phyloP scores from a whole-genome alignment of 2,329 filamentous ascomycete genomes.

The Penicillium nordicum region DNA sequence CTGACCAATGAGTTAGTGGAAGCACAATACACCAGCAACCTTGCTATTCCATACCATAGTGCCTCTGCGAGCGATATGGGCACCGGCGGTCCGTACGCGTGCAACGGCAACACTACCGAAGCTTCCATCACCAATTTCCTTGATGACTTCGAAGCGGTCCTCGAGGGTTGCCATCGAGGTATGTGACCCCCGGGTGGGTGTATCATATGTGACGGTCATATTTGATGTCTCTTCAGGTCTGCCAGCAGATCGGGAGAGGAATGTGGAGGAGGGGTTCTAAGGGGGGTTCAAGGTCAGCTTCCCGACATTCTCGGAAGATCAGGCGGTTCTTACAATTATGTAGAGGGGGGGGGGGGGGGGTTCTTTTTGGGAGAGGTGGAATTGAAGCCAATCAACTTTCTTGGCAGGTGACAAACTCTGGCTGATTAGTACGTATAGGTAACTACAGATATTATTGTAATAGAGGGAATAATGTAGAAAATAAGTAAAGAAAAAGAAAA shows the following conservation, averaged over 20 bases:
- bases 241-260: conserved; percentile 40
- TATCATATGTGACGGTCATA: conserved; percentile 78
- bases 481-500: too few species aligned
- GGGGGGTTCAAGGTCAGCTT: conserved; percentile 7
- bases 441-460: too few species aligned
- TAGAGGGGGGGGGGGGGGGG: conserved; percentile 3
- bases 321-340: conserved; percentile 13
- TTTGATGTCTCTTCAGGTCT: conserved; percentile 41
- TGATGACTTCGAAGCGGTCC: conserved; percentile 93
- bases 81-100: conserved; percentile 84
- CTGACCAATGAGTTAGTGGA: conserved; percentile 47
- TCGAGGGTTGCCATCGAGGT: conserved; percentile 62
- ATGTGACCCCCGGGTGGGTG: conserved; percentile 62
- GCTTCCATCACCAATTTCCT: conserved; percentile 97
- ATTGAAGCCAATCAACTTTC: not conserved
- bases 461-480: too few species aligned
- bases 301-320: not conserved
- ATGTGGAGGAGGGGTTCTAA: conserved; percentile 3
- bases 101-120: conserved; percentile 95
- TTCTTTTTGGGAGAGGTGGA: too few species aligned
- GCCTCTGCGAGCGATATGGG: conserved; percentile 81
- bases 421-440: not conserved
- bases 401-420: conserved; percentile 1
- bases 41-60: conserved; percentile 69
- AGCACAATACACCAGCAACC: conserved; percentile 2